Evolutionary conservation across 495 filamentous ascomycete genomes (phyloP), one percentile per base, ranked within the genome.

Genomic region (Amniculicola lignicola): DNA sequence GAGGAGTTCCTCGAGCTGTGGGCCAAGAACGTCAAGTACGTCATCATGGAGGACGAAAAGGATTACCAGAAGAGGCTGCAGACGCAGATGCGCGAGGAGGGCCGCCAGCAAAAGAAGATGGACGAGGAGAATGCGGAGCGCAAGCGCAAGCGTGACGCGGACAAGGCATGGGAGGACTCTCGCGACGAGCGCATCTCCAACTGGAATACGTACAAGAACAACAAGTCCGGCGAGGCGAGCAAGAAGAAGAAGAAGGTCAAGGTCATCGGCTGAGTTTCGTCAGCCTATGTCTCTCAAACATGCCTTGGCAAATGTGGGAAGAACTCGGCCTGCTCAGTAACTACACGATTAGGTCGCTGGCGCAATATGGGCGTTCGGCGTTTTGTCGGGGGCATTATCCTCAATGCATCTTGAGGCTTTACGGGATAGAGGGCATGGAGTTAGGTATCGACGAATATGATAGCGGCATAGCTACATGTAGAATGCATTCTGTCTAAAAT

Each of bases 41-140:
- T 99, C 50, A 77, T 99, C 58, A 83, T 96, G 61, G 94, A 99
- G 54, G 90, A 92, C 68, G 94, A 96, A 76, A 77, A 89, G 65
- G 79, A 90, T 25, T 75, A 89, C 40, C 79, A 88, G 53, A 83
- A 88, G 64, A 90, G 95, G 79, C 53, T 89, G 66, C 94, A 96
- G 77, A 94, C 88, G 56, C 87, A 90, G 75, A 82, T 97, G 85
- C 88, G 93, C 69, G 93, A 99, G 74, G 93, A 99, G 69, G 93
- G 93, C 29, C 78, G 94, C 49, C 86, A 94, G 78, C 83, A 94
- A 77, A 81, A 84, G 67, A 87, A 86, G 68, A 83, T 80, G 64
- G 93, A 97, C 11, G 88, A 92, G 70, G 94, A 97, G 74, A 41
- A 87, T 14, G 88, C 90, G 67, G 82, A 78, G 65, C 79, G 93